These are phyloP conservation scores for Leishmania martiniquensis DNA, from an alignment of 208 protist genomes.

Conservation along the genomic window DNA sequence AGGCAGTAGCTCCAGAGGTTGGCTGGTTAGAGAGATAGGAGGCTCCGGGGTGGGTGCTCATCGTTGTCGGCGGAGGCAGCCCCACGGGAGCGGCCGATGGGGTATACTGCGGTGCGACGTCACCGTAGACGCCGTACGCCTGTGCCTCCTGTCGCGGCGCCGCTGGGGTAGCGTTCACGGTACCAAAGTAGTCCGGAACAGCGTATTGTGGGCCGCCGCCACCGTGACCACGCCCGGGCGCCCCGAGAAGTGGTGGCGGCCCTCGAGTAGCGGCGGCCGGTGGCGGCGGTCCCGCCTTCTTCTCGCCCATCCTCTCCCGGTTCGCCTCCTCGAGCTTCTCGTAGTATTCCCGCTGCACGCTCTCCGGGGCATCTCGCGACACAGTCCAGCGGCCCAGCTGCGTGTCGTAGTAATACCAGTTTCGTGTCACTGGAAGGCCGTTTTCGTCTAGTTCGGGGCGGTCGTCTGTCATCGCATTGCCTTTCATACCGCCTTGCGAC, in stretches of 20 bases:
- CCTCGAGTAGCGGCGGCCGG: constrained; percentile 1
- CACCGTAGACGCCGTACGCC: not conserved
- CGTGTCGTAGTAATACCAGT: constrained; percentile 88
- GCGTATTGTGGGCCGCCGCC: constrained; percentile 62
- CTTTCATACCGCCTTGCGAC: constrained; percentile 3
- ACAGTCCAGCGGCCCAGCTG: constrained; percentile 77
- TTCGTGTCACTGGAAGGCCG: constrained; percentile 75
- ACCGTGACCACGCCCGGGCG: not conserved
- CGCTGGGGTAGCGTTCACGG: not conserved
- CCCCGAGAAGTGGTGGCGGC: not conserved
- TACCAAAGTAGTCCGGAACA: constrained; percentile 68
- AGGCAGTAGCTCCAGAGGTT: constrained; percentile 3
- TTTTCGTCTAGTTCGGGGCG: constrained; percentile 77
- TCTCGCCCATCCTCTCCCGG: constrained; percentile 48
- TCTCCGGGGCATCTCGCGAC: constrained; percentile 69
- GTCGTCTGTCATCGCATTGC: constrained; percentile 25
- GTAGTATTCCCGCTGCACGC: constrained; percentile 63
- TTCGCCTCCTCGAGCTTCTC: constrained; percentile 63
- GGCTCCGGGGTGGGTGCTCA: not conserved
- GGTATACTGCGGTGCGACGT: not conserved
- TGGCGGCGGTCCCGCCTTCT: constrained; percentile 44
- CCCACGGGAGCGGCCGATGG: not conserved
- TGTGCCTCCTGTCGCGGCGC: not conserved
- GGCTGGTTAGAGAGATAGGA: constrained; percentile 3
- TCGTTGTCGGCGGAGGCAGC: constrained; percentile 1